Evolutionary conservation across 805 yeast species (phyloP).

Genomic region (Hanseniaspora singularis): DNA sequence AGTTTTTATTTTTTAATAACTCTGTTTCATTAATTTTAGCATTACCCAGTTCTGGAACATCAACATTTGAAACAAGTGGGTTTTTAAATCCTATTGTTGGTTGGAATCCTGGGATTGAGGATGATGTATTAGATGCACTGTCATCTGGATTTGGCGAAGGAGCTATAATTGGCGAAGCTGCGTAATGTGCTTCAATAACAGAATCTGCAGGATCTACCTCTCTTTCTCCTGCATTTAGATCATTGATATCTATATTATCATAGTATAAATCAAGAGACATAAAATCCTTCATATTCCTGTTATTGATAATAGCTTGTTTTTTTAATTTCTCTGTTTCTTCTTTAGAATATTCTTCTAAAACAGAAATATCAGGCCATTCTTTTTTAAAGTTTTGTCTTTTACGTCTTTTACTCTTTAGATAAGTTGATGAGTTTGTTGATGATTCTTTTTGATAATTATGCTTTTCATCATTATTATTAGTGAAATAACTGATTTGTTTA

Average conservation of each 20-base stretch:
- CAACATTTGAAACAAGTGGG: slow-evolving; percentile 36
- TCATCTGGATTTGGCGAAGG: slow-evolving; percentile 25
- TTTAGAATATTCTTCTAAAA: slow-evolving; percentile 62
- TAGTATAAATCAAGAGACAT: slow-evolving; percentile 10
- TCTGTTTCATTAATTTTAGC: slow-evolving; percentile 46
- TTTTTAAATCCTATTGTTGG: slow-evolving; percentile 25
- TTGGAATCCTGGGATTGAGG: slow-evolving; percentile 18
- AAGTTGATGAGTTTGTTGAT: background rate
- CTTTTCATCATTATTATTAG: slow-evolving; percentile 2
- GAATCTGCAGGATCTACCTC: background rate
- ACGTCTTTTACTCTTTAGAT: slow-evolving; percentile 18
- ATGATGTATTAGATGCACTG: slow-evolving; percentile 24
- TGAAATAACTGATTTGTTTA: background rate
- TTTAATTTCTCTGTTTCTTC: slow-evolving; percentile 49
- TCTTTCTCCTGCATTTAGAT: slow-evolving; percentile 4
- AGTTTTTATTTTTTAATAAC: slow-evolving; percentile 41
- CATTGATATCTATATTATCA: slow-evolving; percentile 1
- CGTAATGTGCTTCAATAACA: background rate
- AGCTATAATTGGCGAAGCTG: background rate
- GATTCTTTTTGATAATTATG: slow-evolving; percentile 4
- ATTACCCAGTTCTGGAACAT: slow-evolving; percentile 32
- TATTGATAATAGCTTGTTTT: slow-evolving; percentile 28
- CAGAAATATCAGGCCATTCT: slow-evolving; percentile 74
- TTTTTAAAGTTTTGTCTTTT: slow-evolving; percentile 19
- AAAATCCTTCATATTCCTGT: slow-evolving; percentile 7